These are phyloP conservation scores for carrot (Daucus carota) DNA, from an alignment of 129 eudicot species.

Conservation along the genomic window DH1_v3.0 NC_030381.2:19471501-19472000, in stretches of 20 bases:
- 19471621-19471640: constrained; percentile 17
- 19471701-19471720: constrained; percentile 14
- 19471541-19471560: constrained; percentile 44
- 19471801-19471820: constrained; percentile 27
- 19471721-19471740: constrained; percentile 25
- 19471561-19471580: constrained; percentile 43
- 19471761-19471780: constrained; percentile 56
- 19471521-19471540: constrained; percentile 39
- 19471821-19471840: constrained; percentile 39
- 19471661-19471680: constrained; percentile 15
- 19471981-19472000: no score
- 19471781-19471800: constrained; percentile 35
- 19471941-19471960: no score
- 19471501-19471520: constrained; percentile 32
- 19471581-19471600: constrained; percentile 45
- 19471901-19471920: no score
- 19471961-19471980: no score
- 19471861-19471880: constrained; percentile 37
- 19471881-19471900: no score
- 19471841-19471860: constrained; percentile 40
- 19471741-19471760: constrained; percentile 43
- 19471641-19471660: constrained; percentile 10
- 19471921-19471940: no score
- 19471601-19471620: constrained; percentile 32
- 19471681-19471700: not conserved